Percentiles rank a stretch among this genome's conserved stretches.
Conservation (phyloP, 768 basidiomycete genomes). For the Peribolospora baueri region DNA sequence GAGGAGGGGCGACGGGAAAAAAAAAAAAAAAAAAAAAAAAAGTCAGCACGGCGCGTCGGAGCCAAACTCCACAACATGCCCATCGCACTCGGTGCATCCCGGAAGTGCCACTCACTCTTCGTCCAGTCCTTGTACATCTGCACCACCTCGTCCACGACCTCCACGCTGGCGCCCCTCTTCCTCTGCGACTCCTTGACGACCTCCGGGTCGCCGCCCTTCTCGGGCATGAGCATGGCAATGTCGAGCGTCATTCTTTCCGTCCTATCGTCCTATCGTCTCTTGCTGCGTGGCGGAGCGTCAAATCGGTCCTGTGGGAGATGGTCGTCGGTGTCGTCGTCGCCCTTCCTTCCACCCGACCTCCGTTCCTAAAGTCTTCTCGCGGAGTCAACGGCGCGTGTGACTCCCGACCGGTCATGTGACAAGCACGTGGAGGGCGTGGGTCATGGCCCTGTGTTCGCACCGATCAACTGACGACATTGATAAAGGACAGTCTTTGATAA, state of each 20-base stretch:
- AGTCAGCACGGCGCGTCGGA: neutral
- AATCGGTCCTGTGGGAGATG: no score
- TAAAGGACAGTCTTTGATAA: no score
- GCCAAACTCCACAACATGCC: neutral
- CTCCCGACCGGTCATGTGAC: no score
- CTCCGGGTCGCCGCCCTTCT: conserved; percentile 59
- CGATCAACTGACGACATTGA: no score
- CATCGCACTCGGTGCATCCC: neutral
- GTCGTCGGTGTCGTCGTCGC: no score
- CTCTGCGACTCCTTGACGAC: conserved; percentile 76
- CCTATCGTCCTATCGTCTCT: conserved; percentile 20
- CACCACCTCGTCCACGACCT: conserved; percentile 81
- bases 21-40: neutral
- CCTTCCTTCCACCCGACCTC: no score
- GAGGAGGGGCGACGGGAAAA: neutral
- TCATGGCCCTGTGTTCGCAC: no score
- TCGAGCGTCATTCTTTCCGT: conserved; percentile 12
- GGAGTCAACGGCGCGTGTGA: no score
- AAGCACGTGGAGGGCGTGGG: no score
- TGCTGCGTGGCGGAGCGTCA: conserved; percentile 17
- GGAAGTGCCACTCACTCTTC: conserved; percentile 40
- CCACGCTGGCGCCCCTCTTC: conserved; percentile 67
- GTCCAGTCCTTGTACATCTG: conserved; percentile 83
- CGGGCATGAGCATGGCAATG: conserved; percentile 11
- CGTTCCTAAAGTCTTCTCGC: no score